phyloP scores from a whole-genome alignment of 768 basidiomycete genomes.

The Tulasnella sp. region DNA sequence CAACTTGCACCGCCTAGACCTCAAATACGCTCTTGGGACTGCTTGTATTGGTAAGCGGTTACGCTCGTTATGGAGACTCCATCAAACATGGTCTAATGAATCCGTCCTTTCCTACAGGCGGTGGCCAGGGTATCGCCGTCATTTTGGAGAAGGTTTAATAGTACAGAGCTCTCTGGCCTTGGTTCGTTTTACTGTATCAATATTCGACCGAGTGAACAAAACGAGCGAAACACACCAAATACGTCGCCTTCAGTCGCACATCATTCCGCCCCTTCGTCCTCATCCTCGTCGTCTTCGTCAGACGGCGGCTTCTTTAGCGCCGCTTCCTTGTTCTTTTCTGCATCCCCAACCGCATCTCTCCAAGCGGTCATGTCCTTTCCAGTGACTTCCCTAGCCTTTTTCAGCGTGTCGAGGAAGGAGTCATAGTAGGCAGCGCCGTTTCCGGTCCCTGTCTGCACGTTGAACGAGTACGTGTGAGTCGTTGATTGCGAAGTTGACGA shows the following conservation, averaged over 20 bases:
- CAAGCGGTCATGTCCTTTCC: conserved; percentile 69
- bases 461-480: conserved; percentile 13
- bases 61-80: neutral
- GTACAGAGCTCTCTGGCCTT: neutral
- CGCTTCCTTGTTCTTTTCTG: conserved; percentile 57
- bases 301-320: conserved; percentile 22
- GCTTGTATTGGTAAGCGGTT: conserved; percentile 37
- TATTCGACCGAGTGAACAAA: neutral
- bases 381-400: conserved; percentile 49
- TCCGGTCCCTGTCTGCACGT: neutral
- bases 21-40: conserved; percentile 39
- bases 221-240: neutral
- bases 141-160: conserved; percentile 33
- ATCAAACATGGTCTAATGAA: neutral
- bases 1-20: conserved; percentile 38
- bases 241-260: neutral
- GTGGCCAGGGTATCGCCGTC: conserved; percentile 39
- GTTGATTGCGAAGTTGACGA: conserved; percentile 12
- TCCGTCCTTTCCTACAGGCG: conserved; percentile 31
- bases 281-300: conserved; percentile 38
- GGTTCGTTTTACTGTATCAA: neutral
- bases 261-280: conserved; percentile 42
- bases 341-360: conserved; percentile 67
- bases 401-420: conserved; percentile 39
- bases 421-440: conserved; percentile 16